phyloP scores from a whole-genome alignment of 2,329 filamentous ascomycete species.

The Incumbomyces lentus region DNA sequence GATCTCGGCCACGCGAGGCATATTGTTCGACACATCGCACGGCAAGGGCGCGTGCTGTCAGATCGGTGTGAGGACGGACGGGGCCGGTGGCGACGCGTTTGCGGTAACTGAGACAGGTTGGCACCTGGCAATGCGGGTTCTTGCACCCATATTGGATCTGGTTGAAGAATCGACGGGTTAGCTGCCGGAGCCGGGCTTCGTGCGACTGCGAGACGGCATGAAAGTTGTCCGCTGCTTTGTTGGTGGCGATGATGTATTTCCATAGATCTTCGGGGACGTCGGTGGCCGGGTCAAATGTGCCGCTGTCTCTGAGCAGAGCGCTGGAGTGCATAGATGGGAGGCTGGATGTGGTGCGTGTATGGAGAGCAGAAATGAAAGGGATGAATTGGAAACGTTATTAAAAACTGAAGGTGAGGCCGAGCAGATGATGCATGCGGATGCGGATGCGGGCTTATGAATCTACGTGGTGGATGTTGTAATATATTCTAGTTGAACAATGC shows the following conservation, averaged over 20 bases:
- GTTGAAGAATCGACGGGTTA: slow-evolving; percentile 47
- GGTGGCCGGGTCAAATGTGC: background rate
- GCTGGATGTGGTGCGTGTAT: too few relatives aligned
- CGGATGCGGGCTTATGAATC: too few relatives aligned
- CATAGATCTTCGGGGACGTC: slow-evolving; percentile 1
- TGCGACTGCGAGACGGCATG: slow-evolving; percentile 2
- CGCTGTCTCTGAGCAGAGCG: background rate
- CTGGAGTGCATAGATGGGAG: background rate
- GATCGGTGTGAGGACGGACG: slow-evolving; percentile 65
- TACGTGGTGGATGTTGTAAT: too few relatives aligned
- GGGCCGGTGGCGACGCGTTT: slow-evolving; percentile 58
- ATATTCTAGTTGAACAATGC: too few relatives aligned
- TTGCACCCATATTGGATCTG: slow-evolving; percentile 78
- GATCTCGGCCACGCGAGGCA: slow-evolving; percentile 44
- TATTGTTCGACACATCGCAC: slow-evolving; percentile 64
- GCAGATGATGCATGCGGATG: too few relatives aligned
- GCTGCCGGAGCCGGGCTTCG: slow-evolving; percentile 18
- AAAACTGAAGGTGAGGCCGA: too few relatives aligned
- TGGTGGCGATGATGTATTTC: slow-evolving; percentile 24
- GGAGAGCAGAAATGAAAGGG: too few relatives aligned
- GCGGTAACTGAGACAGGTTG: slow-evolving; percentile 72
- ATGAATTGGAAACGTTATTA: too few relatives aligned
- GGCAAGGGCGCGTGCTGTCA: slow-evolving; percentile 72
- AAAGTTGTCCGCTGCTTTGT: slow-evolving; percentile 23
- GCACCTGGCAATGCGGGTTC: slow-evolving; percentile 55